Evolutionary conservation across 2,329 filamentous ascomycete genomes (phyloP).

Genomic region (Aspergillus ruber): DNA sequence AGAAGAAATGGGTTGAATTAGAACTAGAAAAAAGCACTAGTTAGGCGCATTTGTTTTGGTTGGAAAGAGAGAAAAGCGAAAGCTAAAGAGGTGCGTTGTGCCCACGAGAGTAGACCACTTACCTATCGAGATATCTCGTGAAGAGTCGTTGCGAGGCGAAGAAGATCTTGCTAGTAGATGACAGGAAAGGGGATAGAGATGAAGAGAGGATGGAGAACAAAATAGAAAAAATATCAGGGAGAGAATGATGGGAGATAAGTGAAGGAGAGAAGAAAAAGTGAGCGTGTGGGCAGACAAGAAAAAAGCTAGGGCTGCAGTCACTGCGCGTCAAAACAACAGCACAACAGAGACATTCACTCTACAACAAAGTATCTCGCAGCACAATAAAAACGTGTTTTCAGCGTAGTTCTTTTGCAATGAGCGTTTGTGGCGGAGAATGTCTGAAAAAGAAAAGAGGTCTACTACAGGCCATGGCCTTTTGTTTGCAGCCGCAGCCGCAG

Average conservation of each 20-base stretch:
- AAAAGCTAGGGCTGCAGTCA: neutral
- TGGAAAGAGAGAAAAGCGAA: neutral
- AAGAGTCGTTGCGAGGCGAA: neutral
- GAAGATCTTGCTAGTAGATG: slow-evolving; percentile 1
- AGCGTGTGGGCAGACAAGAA: neutral
- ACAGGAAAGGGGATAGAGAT: neutral
- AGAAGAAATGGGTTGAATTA: neutral
- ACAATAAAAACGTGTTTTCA: neutral
- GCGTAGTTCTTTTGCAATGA: too few relatives aligned
- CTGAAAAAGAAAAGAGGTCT: too few relatives aligned
- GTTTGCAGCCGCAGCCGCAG: too few relatives aligned
- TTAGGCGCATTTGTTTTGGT: neutral
- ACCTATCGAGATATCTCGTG: neutral
- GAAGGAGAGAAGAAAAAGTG: slow-evolving; percentile 1
- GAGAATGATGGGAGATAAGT: slow-evolving; percentile 1
- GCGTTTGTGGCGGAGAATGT: too few relatives aligned
- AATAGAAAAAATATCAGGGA: neutral
- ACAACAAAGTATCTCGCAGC: neutral
- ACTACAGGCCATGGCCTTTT: too few relatives aligned
- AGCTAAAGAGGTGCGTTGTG: too few relatives aligned
- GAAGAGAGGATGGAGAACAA: neutral
- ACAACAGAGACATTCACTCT: neutral
- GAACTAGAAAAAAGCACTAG: neutral
- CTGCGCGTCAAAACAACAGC: neutral
- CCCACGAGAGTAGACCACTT: neutral